Evolutionary conservation across 352 stramenopile species (phyloP), one percentile per base, ranked within the genome.

Genomic region (Phytophthora hibernalis): DNA sequence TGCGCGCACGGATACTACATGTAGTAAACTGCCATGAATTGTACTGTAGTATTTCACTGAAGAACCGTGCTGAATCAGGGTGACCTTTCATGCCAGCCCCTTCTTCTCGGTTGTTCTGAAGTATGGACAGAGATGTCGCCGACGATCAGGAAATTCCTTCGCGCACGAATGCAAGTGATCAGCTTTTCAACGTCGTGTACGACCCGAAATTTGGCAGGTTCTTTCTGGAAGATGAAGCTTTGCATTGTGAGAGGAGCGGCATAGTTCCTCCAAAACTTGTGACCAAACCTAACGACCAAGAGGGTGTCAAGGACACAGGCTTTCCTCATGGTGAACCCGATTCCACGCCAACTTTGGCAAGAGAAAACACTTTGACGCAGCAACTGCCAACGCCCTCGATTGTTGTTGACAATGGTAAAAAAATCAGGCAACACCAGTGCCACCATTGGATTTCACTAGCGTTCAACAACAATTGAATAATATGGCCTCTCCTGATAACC

Each of bases 131-230:
- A 20, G 18, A 18, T 5, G 48, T 12, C 40, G 50, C 5, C 21
- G 31, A 16, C 13, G 35, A 42, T 18, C 35, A n/a, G 28, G 28
- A 33, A 18, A 18, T 42, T 42, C 35, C 12, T 16, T n/a, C 35
- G 12, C 35, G 35, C 35, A 40, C 20, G 45, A 37, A 43, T 40
- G 21, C 12, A 20, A 20, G 33, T 54, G 26, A 68, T 6, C 55
- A 74, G 10, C 48, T 73, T 18, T 79, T 77, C 38, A 60, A 57
- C 24, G 71, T 87, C 31, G 71, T 87, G 31, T 86, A 87, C 40
- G 72, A 89, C 18, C 69, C 71, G 5, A 35, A 28, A 1, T 78
- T 74, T 37, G 78, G 85, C 40, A 76, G 74, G 18, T 89, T 89
- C 47, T 79, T 89, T 22, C 65, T 87, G 3, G 60, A 72, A 42